These are phyloP conservation scores for Stentor coeruleus DNA, from an alignment of 73 alveolate species.

Conservation along the genomic window DNA sequence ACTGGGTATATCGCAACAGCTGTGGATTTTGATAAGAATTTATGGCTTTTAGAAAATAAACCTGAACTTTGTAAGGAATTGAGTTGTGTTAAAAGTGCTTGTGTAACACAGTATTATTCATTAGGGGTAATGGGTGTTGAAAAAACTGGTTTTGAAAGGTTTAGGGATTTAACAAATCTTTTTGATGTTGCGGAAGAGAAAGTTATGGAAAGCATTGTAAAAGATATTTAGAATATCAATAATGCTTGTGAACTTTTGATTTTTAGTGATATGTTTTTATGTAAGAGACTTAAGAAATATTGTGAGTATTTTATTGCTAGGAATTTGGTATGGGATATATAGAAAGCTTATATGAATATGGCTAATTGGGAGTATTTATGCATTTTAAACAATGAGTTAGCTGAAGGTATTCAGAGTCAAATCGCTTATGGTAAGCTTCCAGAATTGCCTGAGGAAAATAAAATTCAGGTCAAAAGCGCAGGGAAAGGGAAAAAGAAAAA, in stretches of 20 bases:
- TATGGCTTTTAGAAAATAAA: not conserved
- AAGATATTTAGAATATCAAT: not conserved
- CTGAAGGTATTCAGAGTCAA: not conserved
- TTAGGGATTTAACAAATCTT: not conserved
- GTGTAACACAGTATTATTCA: not conserved
- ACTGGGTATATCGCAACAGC: not conserved
- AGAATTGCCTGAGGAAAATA: not conserved
- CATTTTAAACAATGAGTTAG: not conserved
- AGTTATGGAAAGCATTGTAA: not conserved
- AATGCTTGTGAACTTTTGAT: not conserved
- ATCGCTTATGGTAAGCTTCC: not conserved
- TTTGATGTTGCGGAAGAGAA: conserved; percentile 20
- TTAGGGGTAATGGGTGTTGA: not conserved
- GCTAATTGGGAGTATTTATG: conserved; percentile 18
- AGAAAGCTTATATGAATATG: not conserved
- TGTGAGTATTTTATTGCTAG: conserved; percentile 1
- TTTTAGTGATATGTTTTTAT: not conserved
- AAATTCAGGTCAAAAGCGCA: not conserved
- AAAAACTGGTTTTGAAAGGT: not conserved
- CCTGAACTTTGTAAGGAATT: not conserved
- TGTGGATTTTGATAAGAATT: conserved; percentile 6
- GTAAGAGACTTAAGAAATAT: not conserved
- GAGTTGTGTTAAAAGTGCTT: not conserved
- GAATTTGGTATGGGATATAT: not conserved
- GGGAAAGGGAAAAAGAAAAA: no score